Conservation (phyloP, 2,329 filamentous ascomycete species). For the Chaetomium sp. region DNA sequence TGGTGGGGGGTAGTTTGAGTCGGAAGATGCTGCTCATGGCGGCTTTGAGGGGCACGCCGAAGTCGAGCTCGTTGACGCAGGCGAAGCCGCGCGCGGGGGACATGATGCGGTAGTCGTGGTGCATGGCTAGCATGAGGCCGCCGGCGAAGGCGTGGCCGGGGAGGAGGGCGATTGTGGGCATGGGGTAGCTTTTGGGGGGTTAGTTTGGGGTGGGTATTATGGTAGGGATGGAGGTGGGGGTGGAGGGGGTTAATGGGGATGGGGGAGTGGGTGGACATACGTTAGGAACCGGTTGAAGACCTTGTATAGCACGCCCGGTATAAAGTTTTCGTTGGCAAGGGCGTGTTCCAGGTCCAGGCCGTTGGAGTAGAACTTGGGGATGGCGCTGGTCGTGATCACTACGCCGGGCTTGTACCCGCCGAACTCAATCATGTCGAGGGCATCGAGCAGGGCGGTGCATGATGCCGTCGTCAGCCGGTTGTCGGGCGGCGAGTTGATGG, state of each 20-base stretch:
- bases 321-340: slow-evolving; percentile 60
- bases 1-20: slow-evolving; percentile 60
- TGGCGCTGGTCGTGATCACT: slow-evolving; percentile 73
- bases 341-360: slow-evolving; percentile 76
- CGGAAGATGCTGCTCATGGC: slow-evolving; percentile 76
- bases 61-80: slow-evolving; percentile 80
- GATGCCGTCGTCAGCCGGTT: slow-evolving; percentile 73
- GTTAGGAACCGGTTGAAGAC: slow-evolving; percentile 67
- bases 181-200: slow-evolving; percentile 57
- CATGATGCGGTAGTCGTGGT: slow-evolving; percentile 82
- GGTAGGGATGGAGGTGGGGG: too few relatives aligned
- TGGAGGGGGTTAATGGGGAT: too few relatives aligned
- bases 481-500: slow-evolving; percentile 70
- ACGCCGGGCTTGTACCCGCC: slow-evolving; percentile 67
- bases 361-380: slow-evolving; percentile 81
- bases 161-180: slow-evolving; percentile 78
- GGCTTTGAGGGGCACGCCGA: slow-evolving; percentile 73
- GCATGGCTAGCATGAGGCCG: slow-evolving; percentile 79
- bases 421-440: slow-evolving; percentile 75
- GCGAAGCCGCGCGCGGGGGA: slow-evolving; percentile 70
- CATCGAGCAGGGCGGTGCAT: slow-evolving; percentile 66
- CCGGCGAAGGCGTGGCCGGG: slow-evolving; percentile 83
- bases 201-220: neutral
- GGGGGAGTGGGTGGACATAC: slow-evolving; percentile 36
- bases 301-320: slow-evolving; percentile 60